Percentiles rank a stretch among this genome's conserved stretches.
These are phyloP conservation scores for Yarrowia osloensis DNA, from an alignment of 805 yeast genomes.

Conservation along the genomic window DNA sequence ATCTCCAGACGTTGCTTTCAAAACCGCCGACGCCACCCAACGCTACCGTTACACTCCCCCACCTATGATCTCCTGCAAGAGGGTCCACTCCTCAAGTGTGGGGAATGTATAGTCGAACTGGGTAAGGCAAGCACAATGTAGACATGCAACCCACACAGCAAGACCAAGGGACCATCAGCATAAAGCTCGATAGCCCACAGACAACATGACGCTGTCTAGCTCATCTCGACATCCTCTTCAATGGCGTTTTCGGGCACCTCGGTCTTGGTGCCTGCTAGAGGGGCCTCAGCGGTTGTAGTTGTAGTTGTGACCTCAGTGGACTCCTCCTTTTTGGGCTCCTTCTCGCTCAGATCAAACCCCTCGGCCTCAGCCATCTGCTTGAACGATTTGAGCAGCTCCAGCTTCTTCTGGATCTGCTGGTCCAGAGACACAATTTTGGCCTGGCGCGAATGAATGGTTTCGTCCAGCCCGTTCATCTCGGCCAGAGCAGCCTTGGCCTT, in stretches of 20 bases:
- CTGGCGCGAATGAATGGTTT: slow-evolving; percentile 37
- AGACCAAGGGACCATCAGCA: no score
- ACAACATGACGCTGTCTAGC: neutral
- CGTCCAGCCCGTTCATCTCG: slow-evolving; percentile 36
- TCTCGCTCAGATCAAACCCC: neutral
- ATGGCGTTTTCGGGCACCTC: slow-evolving; percentile 31
- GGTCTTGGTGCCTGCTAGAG: slow-evolving; percentile 15
- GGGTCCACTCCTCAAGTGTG: neutral
- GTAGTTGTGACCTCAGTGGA: neutral
- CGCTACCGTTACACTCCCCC: neutral
- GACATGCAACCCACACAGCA: neutral
- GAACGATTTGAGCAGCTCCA: slow-evolving; percentile 27
- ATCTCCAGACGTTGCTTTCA: neutral
- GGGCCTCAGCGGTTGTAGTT: slow-evolving; percentile 9
- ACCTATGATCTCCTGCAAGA: neutral
- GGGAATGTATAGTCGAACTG: neutral
- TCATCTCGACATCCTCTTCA: slow-evolving; percentile 29
- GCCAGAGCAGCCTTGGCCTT: slow-evolving; percentile 35
- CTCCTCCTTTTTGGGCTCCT: slow-evolving; percentile 25
- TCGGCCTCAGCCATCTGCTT: slow-evolving; percentile 22
- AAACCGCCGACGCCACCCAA: neutral
- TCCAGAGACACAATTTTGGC: slow-evolving; percentile 40
- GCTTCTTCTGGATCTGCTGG: slow-evolving; percentile 38
- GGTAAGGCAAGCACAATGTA: neutral
- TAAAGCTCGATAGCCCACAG: no score